Conservation (phyloP, 352 stramenopile species). For the Phytophthora rubi region DNA sequence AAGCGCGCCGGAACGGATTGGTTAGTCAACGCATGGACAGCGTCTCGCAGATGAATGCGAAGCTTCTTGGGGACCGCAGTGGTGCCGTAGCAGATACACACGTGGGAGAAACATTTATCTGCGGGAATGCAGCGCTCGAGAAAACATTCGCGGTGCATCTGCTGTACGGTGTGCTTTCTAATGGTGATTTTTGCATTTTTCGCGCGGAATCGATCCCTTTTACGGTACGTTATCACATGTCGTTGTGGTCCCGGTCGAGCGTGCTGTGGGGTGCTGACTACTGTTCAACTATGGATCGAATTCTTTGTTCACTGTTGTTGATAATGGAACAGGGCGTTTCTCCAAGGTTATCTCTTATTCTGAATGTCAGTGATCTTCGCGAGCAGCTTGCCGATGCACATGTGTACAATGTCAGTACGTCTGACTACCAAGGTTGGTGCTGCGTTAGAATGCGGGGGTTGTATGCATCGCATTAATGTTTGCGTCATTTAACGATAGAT, state of each 20-base stretch:
- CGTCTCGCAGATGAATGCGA: constrained; percentile 63
- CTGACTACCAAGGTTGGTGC: constrained; percentile 71
- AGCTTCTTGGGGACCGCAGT: constrained; percentile 61
- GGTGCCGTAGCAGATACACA: constrained; percentile 69
- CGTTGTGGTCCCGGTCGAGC: neutral
- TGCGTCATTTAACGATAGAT: constrained; percentile 42
- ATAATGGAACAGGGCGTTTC: constrained; percentile 52
- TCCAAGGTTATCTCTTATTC: constrained; percentile 61
- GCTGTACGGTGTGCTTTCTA: constrained; percentile 65
- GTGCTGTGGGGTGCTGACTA: neutral
- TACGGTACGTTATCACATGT: constrained; percentile 48
- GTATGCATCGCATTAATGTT: neutral
- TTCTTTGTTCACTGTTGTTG: neutral
- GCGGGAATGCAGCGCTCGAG: constrained; percentile 56
- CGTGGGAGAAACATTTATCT: constrained; percentile 67
- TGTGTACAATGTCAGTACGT: constrained; percentile 63
- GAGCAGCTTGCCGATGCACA: constrained; percentile 55
- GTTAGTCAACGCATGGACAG: constrained; percentile 75
- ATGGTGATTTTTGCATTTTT: constrained; percentile 79
- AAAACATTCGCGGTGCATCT: constrained; percentile 78
- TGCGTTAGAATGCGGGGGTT: neutral
- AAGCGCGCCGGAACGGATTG: constrained; percentile 61
- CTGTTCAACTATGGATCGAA: neutral
- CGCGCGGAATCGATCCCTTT: constrained; percentile 71
- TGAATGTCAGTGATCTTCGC: constrained; percentile 53